A percentile compares a stretch with the other conserved stretches of the same genome.
phyloP scores from a whole-genome alignment of 2,329 filamentous ascomycete genomes.

The Venturia aucupariae region DNA sequence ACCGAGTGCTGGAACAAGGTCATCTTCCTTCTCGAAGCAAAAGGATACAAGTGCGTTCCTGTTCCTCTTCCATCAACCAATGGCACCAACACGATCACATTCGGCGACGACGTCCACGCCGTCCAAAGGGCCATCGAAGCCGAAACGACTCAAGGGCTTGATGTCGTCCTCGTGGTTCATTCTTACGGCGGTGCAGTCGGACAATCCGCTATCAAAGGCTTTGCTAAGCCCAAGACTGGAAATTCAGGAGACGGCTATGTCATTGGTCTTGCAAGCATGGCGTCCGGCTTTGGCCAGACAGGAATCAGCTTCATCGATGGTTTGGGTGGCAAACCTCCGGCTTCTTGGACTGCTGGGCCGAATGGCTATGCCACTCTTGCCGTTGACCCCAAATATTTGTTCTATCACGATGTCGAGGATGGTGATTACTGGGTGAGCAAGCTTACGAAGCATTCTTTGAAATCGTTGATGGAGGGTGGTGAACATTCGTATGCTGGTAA shows the following conservation, averaged over 20 bases:
- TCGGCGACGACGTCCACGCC: conserved; percentile 7
- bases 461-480: conserved; percentile 29
- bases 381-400: conserved; percentile 30
- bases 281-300: conserved; percentile 34
- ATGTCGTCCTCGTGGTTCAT: conserved; percentile 27
- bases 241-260: conserved; percentile 27
- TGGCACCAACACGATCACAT: background rate
- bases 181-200: conserved; percentile 30
- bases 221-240: conserved; percentile 15
- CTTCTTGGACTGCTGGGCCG: conserved; percentile 32
- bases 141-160: conserved; percentile 23
- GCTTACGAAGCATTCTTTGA: conserved; percentile 35
- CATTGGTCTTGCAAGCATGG: conserved; percentile 37
- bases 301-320: conserved; percentile 35
- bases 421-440: conserved; percentile 34
- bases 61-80: conserved; percentile 2
- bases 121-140: background rate
- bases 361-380: conserved; percentile 36
- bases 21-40: background rate
- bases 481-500: conserved; percentile 10
- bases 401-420: conserved; percentile 45
- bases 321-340: conserved; percentile 34
- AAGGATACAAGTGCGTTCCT: background rate
- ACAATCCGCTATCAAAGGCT: conserved; percentile 23
- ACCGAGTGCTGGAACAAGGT: background rate